Base-by-base conservation (phyloP, 495 filamentous ascomycete species). In the Lasiosphaeriaceae sp. region DNA sequence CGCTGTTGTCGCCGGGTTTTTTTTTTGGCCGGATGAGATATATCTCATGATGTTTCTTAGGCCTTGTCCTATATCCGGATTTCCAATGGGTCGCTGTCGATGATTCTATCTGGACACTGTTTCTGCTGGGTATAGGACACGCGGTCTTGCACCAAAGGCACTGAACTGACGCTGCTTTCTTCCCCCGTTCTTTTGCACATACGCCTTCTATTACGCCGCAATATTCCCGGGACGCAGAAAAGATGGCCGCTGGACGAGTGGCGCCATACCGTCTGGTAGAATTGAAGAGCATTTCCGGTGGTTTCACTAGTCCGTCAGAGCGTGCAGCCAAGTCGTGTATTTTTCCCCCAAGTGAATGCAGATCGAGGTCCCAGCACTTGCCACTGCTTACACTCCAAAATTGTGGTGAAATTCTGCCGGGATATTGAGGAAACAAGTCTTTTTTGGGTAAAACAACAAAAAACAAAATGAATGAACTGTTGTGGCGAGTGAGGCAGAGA, bases 221-320 rank as follows among this genome's bases (percentile, higher is more conserved):
- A 57, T 58, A 31, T 66, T 62, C 50, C 47, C 61, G 64, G 57
- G 50, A 65, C 57, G 49, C 59, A 55, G 57, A 60, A 64, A 70
- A 64, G 45, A 3, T 34, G 44, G 43, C 39, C 67, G 57, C 65
- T 64, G 55, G 57, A 31, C 61, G 63, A 56, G 54, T 60, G 56
- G 61, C 50, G 47, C 62, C 54, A 50, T 61, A 43, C 56, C 57
- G 63, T 67, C 67, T 56, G 52, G 59, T 72, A 68, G 63, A 71
- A 65, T 65, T 58, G 56, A 68, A 67, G 48, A 54, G 35, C 41
- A 47, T 50, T 53, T 23, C 53, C 46, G 26, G 39, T 50, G 48
- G 22, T 49, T 16, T 16, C 7, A 3, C 14, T 17, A 5, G n/a
- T 43, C n/a, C n/a, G n/a, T 14, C 39, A 17, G n/a, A 43, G 4